These are phyloP conservation scores for Phytophthora lateralis DNA, from an alignment of 352 stramenopile genomes.

Conservation along the genomic window DNA sequence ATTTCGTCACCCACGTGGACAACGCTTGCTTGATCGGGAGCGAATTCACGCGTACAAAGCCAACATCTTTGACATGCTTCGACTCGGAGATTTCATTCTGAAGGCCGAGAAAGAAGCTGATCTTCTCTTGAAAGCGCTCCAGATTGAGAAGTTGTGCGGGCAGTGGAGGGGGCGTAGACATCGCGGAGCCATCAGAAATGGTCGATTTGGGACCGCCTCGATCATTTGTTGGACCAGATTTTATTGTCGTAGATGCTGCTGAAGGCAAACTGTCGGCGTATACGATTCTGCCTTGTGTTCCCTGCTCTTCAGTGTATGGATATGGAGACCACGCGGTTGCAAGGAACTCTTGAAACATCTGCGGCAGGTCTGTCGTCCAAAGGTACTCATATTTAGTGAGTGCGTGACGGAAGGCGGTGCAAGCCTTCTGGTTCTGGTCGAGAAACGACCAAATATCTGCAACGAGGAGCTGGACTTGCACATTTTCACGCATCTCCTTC, in stretches of 20 bases:
- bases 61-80: slow-evolving; percentile 86
- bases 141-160: slow-evolving; percentile 80
- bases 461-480: slow-evolving; percentile 74
- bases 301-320: slow-evolving; percentile 32
- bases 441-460: slow-evolving; percentile 85
- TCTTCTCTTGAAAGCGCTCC: slow-evolving; percentile 90
- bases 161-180: slow-evolving; percentile 54
- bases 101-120: slow-evolving; percentile 85
- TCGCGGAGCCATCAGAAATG: slow-evolving; percentile 23
- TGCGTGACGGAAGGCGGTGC: slow-evolving; percentile 60
- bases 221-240: slow-evolving; percentile 11
- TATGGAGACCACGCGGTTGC: slow-evolving; percentile 63
- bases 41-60: slow-evolving; percentile 92
- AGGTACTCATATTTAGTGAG: slow-evolving; percentile 93
- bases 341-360: slow-evolving; percentile 90
- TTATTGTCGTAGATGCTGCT: slow-evolving; percentile 5
- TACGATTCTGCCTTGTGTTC: slow-evolving; percentile 19
- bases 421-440: slow-evolving; percentile 76
- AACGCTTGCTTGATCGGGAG: slow-evolving; percentile 95
- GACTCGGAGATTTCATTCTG: slow-evolving; percentile 92
- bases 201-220: slow-evolving; percentile 10
- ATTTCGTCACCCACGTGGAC: slow-evolving; percentile 94
- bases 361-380: slow-evolving; percentile 90
- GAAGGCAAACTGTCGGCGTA: slow-evolving; percentile 40
- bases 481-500: slow-evolving; percentile 89